These are phyloP conservation scores for Chaetomium olivaceum DNA, from an alignment of 2,329 filamentous ascomycete genomes.

Conservation along the genomic window DNA sequence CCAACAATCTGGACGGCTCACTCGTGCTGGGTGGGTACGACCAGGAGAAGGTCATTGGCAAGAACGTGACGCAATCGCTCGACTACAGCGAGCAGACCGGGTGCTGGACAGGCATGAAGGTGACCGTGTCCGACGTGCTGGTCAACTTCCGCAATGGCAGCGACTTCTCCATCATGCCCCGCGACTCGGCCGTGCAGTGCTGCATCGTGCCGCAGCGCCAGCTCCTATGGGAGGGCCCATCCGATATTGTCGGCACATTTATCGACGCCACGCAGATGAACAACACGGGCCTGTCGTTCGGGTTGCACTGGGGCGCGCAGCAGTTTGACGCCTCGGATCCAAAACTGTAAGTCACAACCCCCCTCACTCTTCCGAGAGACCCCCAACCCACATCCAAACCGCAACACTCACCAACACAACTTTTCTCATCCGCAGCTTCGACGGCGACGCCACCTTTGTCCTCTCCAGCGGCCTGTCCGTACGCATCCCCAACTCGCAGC, in stretches of 20 bases:
- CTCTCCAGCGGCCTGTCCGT: conserved; percentile 36
- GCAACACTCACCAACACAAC: neutral
- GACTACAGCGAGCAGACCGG: conserved; percentile 33
- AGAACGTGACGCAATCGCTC: conserved; percentile 35
- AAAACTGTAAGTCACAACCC: neutral
- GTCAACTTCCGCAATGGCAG: conserved; percentile 36
- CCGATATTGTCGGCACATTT: conserved; percentile 29
- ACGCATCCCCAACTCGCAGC: conserved; percentile 37
- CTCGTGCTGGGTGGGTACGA: conserved; percentile 41
- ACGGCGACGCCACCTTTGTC: conserved; percentile 36
- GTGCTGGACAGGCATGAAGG: conserved; percentile 37
- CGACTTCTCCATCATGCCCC: conserved; percentile 35
- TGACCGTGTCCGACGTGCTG: conserved; percentile 30
- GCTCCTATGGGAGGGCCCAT: conserved; percentile 36
- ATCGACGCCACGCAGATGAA: conserved; percentile 21
- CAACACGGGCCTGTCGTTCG: conserved; percentile 20
- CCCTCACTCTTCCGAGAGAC: neutral
- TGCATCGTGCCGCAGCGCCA: conserved; percentile 39
- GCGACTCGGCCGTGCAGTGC: conserved; percentile 29
- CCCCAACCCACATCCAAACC: too few relatives aligned
- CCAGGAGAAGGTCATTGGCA: conserved; percentile 36
- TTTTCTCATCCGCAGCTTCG: conserved; percentile 25
- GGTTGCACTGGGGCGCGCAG: conserved; percentile 27
- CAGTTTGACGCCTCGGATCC: conserved; percentile 5
- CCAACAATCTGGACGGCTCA: conserved; percentile 35